A percentile compares a stretch with the other conserved stretches of the same genome.
phyloP scores from a whole-genome alignment of 2,329 filamentous ascomycete species.

The Stachybotrys echinatus region DNA sequence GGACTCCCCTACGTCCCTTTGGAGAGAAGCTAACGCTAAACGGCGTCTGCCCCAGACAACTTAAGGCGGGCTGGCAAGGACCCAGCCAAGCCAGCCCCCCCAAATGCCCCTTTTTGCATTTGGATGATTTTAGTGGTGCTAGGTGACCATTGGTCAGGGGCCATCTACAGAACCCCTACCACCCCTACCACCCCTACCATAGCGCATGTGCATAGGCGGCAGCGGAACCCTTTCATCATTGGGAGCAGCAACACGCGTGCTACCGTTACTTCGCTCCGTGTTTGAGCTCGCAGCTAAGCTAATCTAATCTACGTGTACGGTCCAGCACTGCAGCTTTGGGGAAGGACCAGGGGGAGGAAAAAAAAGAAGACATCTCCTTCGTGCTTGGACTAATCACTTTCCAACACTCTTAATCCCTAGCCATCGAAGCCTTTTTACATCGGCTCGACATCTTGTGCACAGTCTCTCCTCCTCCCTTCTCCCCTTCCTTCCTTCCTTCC shows the following conservation, averaged over 20 bases:
- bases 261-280: background rate
- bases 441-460: background rate
- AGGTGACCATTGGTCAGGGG: background rate
- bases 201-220: background rate
- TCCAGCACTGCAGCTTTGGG: background rate
- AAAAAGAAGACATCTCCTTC: background rate
- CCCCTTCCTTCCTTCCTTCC: background rate
- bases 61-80: background rate
- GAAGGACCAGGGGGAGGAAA: background rate
- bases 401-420: background rate
- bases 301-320: background rate
- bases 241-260: background rate
- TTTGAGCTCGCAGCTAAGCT: background rate
- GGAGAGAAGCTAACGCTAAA: background rate
- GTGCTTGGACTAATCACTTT: background rate
- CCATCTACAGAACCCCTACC: background rate
- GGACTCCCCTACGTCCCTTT: background rate
- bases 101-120: background rate
- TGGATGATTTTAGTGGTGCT: background rate
- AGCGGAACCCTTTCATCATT: background rate
- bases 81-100: background rate
- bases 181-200: background rate
- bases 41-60: background rate
- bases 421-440: background rate
- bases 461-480: background rate